phyloP scores from a whole-genome alignment of 1,284 basidiomycete species.

The Cutaneotrichosporon cavernicola region DNA sequence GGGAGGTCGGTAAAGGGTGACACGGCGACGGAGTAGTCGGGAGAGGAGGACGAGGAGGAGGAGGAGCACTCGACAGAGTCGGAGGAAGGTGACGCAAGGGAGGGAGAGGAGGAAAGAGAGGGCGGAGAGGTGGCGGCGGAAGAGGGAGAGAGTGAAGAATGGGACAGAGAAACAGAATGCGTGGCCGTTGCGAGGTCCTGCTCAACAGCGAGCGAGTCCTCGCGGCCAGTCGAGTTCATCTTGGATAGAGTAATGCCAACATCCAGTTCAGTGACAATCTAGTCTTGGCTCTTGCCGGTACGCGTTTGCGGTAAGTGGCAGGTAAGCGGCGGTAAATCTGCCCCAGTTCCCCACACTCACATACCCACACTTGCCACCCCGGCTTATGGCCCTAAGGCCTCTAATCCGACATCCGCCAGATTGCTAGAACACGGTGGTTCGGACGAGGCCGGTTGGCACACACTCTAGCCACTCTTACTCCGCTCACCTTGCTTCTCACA shows the following conservation, averaged over 20 bases:
- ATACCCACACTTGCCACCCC: no score
- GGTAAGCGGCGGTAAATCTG: not conserved
- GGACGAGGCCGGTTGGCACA: not conserved
- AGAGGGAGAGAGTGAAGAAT: no score
- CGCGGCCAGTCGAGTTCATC: conserved; percentile 14
- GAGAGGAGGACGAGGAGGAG: no score
- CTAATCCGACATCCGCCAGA: no score
- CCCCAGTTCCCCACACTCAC: not conserved
- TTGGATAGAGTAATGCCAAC: not conserved
- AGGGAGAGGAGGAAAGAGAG: not conserved
- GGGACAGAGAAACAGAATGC: not conserved
- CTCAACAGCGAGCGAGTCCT: not conserved
- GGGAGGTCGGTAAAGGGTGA: conserved; percentile 36
- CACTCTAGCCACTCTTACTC: not conserved
- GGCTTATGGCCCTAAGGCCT: no score
- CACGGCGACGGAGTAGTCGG: no score
- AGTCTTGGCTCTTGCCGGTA: not conserved
- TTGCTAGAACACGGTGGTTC: not conserved
- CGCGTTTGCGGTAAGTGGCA: no score
- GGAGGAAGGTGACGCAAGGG: not conserved
- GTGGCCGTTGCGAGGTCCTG: conserved; percentile 12
- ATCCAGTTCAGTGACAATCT: not conserved
- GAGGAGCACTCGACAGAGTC: not conserved
- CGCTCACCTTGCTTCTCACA: not conserved
- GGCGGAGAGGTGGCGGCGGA: not conserved